Percentiles rank a stretch among this genome's conserved stretches.
Conservation (phyloP, 2,329 filamentous ascomycete species). For the Hypocreales sp. region DNA sequence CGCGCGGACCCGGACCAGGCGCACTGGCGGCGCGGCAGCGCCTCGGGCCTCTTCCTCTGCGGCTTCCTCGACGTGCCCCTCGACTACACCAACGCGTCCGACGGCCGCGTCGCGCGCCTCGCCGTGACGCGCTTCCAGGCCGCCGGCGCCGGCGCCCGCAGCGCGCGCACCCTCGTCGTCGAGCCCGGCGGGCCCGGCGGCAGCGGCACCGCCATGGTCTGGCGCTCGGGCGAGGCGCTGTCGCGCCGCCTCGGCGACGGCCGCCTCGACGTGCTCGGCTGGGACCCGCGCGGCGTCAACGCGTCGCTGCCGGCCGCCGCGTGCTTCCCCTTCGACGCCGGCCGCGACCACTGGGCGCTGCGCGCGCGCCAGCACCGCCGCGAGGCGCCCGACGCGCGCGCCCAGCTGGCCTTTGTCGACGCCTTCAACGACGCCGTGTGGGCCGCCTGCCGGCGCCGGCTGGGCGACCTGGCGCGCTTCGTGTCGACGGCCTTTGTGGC, state of each 20-base stretch:
- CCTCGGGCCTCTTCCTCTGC: slow-evolving; percentile 22
- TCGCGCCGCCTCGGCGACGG: slow-evolving; percentile 25
- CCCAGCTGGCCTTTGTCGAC: slow-evolving; percentile 26
- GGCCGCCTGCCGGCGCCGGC: slow-evolving; percentile 23
- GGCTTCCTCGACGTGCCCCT: slow-evolving; percentile 32
- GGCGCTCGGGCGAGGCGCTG: slow-evolving; percentile 19
- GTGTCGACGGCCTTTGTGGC: slow-evolving; percentile 29
- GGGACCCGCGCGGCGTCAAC: slow-evolving; percentile 39
- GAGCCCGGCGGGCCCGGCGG: slow-evolving; percentile 35
- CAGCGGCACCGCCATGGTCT: slow-evolving; percentile 26
- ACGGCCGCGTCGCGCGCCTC: slow-evolving; percentile 26
- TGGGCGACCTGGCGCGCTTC: slow-evolving; percentile 30
- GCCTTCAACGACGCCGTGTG: slow-evolving; percentile 30
- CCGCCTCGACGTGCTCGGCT: slow-evolving; percentile 32
- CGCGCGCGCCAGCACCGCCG: slow-evolving; percentile 22
- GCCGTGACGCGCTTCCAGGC: slow-evolving; percentile 34
- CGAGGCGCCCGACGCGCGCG: slow-evolving; percentile 15
- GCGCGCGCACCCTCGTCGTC: slow-evolving; percentile 30
- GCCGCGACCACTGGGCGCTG: slow-evolving; percentile 30
- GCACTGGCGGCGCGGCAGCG: slow-evolving; percentile 29
- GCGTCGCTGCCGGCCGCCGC: slow-evolving; percentile 25
- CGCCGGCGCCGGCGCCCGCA: slow-evolving; percentile 24
- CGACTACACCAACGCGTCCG: slow-evolving; percentile 28
- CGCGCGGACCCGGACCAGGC: slow-evolving; percentile 27
- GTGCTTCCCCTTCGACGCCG: slow-evolving; percentile 29